These are phyloP conservation scores for Lentinula boryana DNA, from an alignment of 768 basidiomycete genomes.

Conservation along the genomic window DNA sequence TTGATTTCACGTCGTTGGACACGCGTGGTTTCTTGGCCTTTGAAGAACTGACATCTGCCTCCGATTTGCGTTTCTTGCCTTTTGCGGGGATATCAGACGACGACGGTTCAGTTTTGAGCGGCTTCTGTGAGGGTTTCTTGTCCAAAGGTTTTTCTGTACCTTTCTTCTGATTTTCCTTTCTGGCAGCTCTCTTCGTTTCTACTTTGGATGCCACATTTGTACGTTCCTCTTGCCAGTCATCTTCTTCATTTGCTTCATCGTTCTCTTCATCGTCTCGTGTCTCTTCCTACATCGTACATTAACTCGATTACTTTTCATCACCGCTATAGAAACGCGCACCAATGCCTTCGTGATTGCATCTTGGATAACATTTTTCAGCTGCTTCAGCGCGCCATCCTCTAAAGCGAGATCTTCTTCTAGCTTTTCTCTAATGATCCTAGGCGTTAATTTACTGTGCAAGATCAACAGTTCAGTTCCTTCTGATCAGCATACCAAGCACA, in stretches of 20 bases:
- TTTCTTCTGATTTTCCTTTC: background rate
- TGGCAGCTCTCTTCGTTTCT: background rate
- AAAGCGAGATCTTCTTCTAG: background rate
- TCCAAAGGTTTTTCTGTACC: background rate
- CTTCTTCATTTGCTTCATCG: background rate
- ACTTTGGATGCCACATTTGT: background rate
- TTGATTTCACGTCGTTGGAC: background rate
- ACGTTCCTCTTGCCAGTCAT: background rate
- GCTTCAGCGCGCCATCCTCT: background rate
- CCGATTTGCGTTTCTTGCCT: slow-evolving; percentile 5
- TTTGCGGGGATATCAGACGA: background rate
- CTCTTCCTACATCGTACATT: background rate
- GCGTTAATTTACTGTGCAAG: background rate
- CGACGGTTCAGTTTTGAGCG: background rate
- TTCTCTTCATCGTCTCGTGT: background rate
- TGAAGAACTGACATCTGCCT: background rate
- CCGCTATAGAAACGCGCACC: background rate
- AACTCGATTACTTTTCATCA: background rate
- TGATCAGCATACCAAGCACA: background rate
- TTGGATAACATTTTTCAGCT: background rate
- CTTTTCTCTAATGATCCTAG: background rate
- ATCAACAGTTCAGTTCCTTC: background rate
- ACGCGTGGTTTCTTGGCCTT: slow-evolving; percentile 4
- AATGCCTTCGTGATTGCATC: background rate
- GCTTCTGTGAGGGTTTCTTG: background rate